Percentiles rank a stretch among this genome's conserved stretches.
Conservation (phyloP, 2,329 filamentous ascomycete species). For the Aspergillus sclerotialis region DNA sequence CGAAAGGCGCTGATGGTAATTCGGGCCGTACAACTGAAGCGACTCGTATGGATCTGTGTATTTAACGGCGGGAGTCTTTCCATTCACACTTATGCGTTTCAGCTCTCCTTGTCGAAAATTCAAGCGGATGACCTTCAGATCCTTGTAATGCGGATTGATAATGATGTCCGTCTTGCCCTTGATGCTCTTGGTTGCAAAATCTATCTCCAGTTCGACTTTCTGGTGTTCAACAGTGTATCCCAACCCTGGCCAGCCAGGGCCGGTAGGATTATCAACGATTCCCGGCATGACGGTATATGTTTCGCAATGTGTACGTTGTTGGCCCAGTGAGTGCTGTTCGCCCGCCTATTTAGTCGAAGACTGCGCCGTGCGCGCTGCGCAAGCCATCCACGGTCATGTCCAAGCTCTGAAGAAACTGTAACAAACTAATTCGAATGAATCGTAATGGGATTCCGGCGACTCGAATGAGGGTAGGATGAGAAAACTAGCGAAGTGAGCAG, state of each 20-base stretch:
- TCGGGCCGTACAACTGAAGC: conserved; percentile 49
- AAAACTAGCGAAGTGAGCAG: not conserved
- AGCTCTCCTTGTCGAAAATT: conserved; percentile 58
- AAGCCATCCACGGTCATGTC: conserved; percentile 33
- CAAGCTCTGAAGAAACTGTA: conserved; percentile 12
- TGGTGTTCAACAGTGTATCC: conserved; percentile 66
- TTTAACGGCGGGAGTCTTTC: conserved; percentile 32
- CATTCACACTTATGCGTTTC: conserved; percentile 44
- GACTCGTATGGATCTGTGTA: conserved; percentile 41
- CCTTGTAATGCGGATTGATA: conserved; percentile 57
- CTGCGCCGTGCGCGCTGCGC: conserved; percentile 31
- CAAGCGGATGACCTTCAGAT: conserved; percentile 50
- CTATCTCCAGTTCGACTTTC: conserved; percentile 80
- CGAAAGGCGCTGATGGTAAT: conserved; percentile 71
- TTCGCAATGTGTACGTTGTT: conserved; percentile 6
- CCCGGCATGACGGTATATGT: conserved; percentile 32
- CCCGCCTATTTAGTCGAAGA: conserved; percentile 16
- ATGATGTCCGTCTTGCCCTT: conserved; percentile 76
- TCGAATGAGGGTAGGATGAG: not conserved
- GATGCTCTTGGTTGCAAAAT: conserved; percentile 69
- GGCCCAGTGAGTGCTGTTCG: not conserved
- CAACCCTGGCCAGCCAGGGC: conserved; percentile 22
- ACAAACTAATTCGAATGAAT: too few relatives aligned
- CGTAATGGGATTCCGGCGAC: conserved; percentile 3
- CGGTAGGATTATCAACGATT: conserved; percentile 28